These are phyloP conservation scores for Fusarium sp. DNA, from an alignment of 2,329 filamentous ascomycete genomes.

Conservation along the genomic window DNA sequence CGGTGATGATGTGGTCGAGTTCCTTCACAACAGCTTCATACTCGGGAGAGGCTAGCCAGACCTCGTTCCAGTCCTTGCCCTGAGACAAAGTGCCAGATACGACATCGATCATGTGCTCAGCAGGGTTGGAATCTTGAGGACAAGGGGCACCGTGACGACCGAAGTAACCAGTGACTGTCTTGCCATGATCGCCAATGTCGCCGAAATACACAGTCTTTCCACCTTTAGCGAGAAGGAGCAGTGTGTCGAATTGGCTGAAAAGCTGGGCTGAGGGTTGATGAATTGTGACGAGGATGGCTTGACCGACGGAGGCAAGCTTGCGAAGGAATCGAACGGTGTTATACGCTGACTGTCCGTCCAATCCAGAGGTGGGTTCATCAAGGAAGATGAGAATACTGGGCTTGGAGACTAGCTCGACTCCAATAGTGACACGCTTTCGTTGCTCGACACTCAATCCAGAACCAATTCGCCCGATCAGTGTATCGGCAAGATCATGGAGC, in stretches of 20 bases:
- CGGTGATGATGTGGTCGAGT: constrained; percentile 72
- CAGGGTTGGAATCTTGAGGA: constrained; percentile 74
- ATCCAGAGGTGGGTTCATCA: constrained; percentile 73
- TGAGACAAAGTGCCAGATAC: constrained; percentile 64
- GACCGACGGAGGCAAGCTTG: constrained; percentile 74
- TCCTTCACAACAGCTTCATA: constrained; percentile 68
- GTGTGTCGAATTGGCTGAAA: constrained; percentile 75
- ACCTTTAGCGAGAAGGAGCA: constrained; percentile 74
- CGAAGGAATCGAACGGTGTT: constrained; percentile 75
- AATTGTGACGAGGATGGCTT: constrained; percentile 77
- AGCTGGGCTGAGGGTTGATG: constrained; percentile 77
- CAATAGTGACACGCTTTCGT: constrained; percentile 70
- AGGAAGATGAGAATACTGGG: constrained; percentile 71
- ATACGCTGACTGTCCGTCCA: constrained; percentile 77
- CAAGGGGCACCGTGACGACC: constrained; percentile 74
- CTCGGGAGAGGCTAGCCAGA: constrained; percentile 76
- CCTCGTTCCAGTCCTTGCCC: constrained; percentile 73
- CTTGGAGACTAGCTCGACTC: constrained; percentile 72
- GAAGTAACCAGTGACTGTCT: constrained; percentile 73
- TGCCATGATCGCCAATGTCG: constrained; percentile 70
- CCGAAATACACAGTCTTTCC: constrained; percentile 78
- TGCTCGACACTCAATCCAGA: constrained; percentile 66
- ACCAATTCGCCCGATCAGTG: constrained; percentile 65
- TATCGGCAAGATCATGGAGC: constrained; percentile 62
- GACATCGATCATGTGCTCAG: constrained; percentile 80